Evolutionary conservation across 371 early-diverging fungal genomes (phyloP).

Genomic region (Mucor circinelloides): DNA sequence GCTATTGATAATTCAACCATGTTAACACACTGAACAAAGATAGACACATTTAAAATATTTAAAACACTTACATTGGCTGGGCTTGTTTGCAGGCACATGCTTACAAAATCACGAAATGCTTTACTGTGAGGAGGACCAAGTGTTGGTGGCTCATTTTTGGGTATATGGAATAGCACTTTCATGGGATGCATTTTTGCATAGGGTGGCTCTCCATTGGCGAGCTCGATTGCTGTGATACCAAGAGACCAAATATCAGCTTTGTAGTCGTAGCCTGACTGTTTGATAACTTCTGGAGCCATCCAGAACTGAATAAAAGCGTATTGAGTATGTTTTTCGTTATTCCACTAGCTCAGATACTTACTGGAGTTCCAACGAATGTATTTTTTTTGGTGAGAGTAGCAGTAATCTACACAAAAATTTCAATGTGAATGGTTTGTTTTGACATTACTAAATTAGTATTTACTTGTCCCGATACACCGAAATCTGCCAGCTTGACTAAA

Average conservation of each 20-base stretch:
- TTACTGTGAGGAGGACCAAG: slow-evolving; percentile 80
- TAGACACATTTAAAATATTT: not conserved
- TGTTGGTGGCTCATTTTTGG: slow-evolving; percentile 89
- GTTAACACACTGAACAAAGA: not conserved
- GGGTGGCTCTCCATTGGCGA: slow-evolving; percentile 94
- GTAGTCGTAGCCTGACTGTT: slow-evolving; percentile 92
- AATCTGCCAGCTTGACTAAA: slow-evolving; percentile 94
- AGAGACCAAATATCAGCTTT: slow-evolving; percentile 99
- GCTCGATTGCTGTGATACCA: slow-evolving; percentile 97
- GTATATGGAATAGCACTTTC: slow-evolving; percentile 92
- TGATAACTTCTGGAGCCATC: slow-evolving; percentile 99
- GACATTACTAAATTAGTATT: slow-evolving; percentile 18
- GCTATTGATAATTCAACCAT: slow-evolving; percentile 39
- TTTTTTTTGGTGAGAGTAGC: slow-evolving; percentile 93
- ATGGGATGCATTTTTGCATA: slow-evolving; percentile 91
- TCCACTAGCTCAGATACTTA: slow-evolving; percentile 31
- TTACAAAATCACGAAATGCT: slow-evolving; percentile 90
- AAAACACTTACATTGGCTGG: slow-evolving; percentile 61
- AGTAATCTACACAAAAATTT: slow-evolving; percentile 62
- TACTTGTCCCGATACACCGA: slow-evolving; percentile 96
- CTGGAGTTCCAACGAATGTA: slow-evolving; percentile 99
- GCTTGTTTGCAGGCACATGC: slow-evolving; percentile 85
- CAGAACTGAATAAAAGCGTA: slow-evolving; percentile 63
- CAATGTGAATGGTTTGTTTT: slow-evolving; percentile 14
- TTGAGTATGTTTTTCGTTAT: not conserved